These are phyloP conservation scores for Straminergon stramineum DNA, from an alignment of 225 moss, liverwort and hornwort genomes.

Conservation along the genomic window DNA sequence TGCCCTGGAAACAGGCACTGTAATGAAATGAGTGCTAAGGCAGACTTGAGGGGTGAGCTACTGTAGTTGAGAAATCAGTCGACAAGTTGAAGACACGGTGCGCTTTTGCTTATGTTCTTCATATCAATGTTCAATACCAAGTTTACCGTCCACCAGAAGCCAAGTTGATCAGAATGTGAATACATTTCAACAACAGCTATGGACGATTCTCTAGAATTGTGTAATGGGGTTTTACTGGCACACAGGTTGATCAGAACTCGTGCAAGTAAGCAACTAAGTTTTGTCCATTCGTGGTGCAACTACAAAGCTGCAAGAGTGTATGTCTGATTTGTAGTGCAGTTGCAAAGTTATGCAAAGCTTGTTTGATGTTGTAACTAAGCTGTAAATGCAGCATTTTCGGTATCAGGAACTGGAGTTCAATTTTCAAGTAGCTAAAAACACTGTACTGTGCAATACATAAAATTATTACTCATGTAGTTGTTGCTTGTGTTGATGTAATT, in stretches of 20 bases:
- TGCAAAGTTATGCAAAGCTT: neutral
- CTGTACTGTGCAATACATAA: neutral
- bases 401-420: too few relatives aligned
- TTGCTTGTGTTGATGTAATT: neutral
- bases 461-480: too few relatives aligned
- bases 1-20: neutral
- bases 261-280: neutral
- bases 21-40: neutral
- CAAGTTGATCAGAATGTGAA: neutral
- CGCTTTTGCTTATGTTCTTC: neutral
- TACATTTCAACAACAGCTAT: neutral
- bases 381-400: neutral
- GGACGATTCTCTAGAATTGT: neutral
- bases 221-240: too few relatives aligned
- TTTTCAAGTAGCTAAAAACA: neutral
- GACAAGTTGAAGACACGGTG: neutral
- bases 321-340: too few relatives aligned
- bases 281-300: neutral
- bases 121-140: neutral
- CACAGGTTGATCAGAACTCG: neutral
- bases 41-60: neutral
- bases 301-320: neutral
- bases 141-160: neutral
- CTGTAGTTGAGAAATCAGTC: neutral
- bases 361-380: neutral